Percentiles rank a stretch among this genome's conserved stretches.
Conservation (phyloP, 495 filamentous ascomycete species). For the Penicillium goetzii region DNA sequence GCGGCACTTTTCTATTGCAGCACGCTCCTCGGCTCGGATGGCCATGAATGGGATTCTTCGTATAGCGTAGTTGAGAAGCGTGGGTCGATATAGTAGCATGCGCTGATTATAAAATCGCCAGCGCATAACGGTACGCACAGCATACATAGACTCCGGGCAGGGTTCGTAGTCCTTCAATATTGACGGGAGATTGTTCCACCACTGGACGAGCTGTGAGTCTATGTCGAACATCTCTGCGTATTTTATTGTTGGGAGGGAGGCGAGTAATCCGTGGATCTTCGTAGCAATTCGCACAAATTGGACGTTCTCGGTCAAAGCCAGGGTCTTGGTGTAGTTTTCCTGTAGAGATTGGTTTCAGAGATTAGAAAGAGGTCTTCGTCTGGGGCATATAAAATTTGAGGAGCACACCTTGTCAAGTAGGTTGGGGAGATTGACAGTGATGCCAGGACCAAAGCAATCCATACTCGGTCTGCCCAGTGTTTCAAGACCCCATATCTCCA, state of each 20-base stretch:
- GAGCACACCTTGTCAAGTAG: conserved; percentile 40
- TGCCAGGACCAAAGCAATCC: conserved; percentile 68
- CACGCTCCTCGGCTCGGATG: conserved; percentile 60
- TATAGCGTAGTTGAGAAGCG: conserved; percentile 66
- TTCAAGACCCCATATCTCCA: conserved; percentile 74
- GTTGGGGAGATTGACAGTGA: conserved; percentile 65
- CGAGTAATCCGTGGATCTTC: conserved; percentile 69
- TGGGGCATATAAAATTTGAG: not conserved
- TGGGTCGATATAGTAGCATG: conserved; percentile 71
- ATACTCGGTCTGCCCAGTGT: conserved; percentile 74
- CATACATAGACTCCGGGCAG: conserved; percentile 66
- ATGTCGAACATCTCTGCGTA: conserved; percentile 59
- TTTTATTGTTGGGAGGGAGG: conserved; percentile 61
- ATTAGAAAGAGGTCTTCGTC: not conserved
- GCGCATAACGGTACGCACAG: conserved; percentile 70
- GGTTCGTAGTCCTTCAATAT: conserved; percentile 65
- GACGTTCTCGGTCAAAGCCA: conserved; percentile 71
- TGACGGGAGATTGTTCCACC: conserved; percentile 67
- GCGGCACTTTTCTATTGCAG: conserved; percentile 64
- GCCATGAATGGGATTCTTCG: conserved; percentile 57
- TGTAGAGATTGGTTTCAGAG: not conserved
- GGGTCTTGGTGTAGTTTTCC: conserved; percentile 37
- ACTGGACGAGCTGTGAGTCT: conserved; percentile 64
- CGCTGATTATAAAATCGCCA: conserved; percentile 75
- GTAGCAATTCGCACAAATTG: conserved; percentile 73